Base-by-base conservation (phyloP, 2,329 filamentous ascomycete species). In the Fusarium sp. region DNA sequence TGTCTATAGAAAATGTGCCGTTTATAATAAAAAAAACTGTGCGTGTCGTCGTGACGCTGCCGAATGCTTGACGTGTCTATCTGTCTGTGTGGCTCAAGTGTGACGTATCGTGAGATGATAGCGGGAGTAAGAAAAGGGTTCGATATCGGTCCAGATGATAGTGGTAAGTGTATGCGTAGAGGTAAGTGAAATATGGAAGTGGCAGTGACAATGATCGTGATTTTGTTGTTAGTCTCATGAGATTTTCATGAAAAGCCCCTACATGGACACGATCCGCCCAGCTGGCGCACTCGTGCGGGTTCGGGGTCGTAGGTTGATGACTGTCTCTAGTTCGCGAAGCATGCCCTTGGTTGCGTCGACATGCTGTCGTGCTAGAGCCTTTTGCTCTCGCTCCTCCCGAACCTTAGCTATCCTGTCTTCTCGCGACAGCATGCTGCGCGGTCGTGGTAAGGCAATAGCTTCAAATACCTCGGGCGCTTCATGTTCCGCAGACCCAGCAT, bases 371-470 rank as follows among this genome's bases (percentile, higher is more conserved):
- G 90, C 83, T 40, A 89, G 84, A 21, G 92, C 91, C 76, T 93
- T 92, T 67, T 88, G 88, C 55, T 89, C 90, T 59, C 95, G 88
- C 44, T 98, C 95, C 76, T 97, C 94, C 73, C 92, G 91, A 84
- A 98, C 94, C 79, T 92, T 95, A 43, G 86, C 85, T 73, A 98
- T 92, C 43, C 96, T 89, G 80, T 99, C 94, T 75, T 97, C 94
- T 74, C 95, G 85, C 2, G 92, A 93, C 69, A 98, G 83, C 54
- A 87, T 84, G 73, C 89, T 92, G 69, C 91, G 87, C 62, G 92
- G 89, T 40, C 91, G 86, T 8, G 89, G 84, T 60, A 93, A 84
- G 3, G 94, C 94, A 38, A 98, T 89, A 0, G 94, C 96, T 80
- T 99, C 96, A 66, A 97, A 98, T 1, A 99, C 88, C 75, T 97